Conservation (phyloP, 2,329 filamentous ascomycete species). For the Verticillium albo-atrum region DNA sequence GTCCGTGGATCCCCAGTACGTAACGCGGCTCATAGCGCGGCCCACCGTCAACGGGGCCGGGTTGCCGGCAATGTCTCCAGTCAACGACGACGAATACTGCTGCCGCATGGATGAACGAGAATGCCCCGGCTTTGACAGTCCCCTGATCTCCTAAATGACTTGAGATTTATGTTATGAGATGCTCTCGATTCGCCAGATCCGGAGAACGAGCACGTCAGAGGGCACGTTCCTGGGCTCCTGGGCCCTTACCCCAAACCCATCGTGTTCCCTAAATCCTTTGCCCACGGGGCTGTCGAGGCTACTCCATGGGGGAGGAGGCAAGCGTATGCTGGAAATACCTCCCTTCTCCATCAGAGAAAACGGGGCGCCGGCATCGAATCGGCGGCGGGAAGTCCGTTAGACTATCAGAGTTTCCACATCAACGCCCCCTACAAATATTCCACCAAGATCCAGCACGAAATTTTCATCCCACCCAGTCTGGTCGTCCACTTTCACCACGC, state of each 20-base stretch:
- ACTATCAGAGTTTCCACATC: background rate
- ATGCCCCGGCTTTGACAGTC: background rate
- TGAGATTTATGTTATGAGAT: background rate
- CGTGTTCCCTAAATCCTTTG: background rate
- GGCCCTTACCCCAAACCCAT: background rate
- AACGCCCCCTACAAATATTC: background rate
- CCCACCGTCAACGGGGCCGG: background rate
- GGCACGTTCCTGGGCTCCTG: background rate
- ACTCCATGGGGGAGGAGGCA: background rate
- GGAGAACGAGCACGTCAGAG: background rate
- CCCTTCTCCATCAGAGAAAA: background rate
- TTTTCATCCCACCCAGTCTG: background rate
- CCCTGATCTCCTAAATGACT: background rate
- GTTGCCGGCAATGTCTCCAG: background rate
- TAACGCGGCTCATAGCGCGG: background rate
- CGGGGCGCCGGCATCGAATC: background rate
- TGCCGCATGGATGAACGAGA: background rate
- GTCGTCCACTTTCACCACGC: background rate
- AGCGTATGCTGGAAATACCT: background rate
- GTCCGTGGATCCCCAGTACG: background rate
- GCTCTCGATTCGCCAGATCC: background rate
- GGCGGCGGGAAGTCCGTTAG: background rate
- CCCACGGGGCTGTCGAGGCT: background rate
- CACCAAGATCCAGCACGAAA: background rate
- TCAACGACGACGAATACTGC: background rate